Evolutionary conservation across 2,329 filamentous ascomycete species (phyloP).

Genomic region (Diaporthe capsici): DNA sequence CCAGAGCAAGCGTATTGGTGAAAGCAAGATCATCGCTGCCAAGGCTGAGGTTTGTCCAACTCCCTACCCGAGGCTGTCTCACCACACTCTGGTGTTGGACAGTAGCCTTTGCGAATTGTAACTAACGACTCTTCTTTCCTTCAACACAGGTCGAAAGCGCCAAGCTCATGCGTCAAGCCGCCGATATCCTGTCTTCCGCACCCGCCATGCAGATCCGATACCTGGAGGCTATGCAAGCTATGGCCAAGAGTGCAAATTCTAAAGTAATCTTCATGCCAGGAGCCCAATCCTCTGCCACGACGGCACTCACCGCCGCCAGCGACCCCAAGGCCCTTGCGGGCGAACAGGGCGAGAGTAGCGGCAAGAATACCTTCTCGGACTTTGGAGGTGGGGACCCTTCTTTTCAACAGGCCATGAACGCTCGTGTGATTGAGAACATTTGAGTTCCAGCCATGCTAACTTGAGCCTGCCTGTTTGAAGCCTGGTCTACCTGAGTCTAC

Average conservation of each 20-base stretch:
- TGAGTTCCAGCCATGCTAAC: slow-evolving; percentile 58
- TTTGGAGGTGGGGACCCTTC: slow-evolving; percentile 69
- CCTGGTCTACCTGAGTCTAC: slow-evolving; percentile 39
- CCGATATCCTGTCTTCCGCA: slow-evolving; percentile 91
- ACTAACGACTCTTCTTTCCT: slow-evolving; percentile 16
- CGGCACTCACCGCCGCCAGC: slow-evolving; percentile 59
- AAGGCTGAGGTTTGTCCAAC: slow-evolving; percentile 77
- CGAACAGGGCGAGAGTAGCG: slow-evolving; percentile 60
- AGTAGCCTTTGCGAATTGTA: not conserved
- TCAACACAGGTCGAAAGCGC: slow-evolving; percentile 81
- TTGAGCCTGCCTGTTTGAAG: slow-evolving; percentile 20
- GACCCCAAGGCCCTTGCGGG: slow-evolving; percentile 51
- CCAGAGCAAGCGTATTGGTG: slow-evolving; percentile 97
- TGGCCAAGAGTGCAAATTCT: slow-evolving; percentile 93
- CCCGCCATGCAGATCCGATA: slow-evolving; percentile 99
- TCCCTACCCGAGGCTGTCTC: not conserved
- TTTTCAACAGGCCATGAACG: slow-evolving; percentile 86
- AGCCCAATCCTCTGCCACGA: slow-evolving; percentile 67
- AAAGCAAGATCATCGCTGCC: slow-evolving; percentile 97
- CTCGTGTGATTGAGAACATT: slow-evolving; percentile 88
- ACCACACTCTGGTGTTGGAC: not conserved
- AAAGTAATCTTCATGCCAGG: slow-evolving; percentile 89
- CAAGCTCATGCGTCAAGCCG: slow-evolving; percentile 93
- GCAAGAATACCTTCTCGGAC: slow-evolving; percentile 58
- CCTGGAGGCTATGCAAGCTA: slow-evolving; percentile 97